Base-by-base conservation (phyloP, 495 filamentous ascomycete species). In the Podospora pseudoanserina region DNA sequence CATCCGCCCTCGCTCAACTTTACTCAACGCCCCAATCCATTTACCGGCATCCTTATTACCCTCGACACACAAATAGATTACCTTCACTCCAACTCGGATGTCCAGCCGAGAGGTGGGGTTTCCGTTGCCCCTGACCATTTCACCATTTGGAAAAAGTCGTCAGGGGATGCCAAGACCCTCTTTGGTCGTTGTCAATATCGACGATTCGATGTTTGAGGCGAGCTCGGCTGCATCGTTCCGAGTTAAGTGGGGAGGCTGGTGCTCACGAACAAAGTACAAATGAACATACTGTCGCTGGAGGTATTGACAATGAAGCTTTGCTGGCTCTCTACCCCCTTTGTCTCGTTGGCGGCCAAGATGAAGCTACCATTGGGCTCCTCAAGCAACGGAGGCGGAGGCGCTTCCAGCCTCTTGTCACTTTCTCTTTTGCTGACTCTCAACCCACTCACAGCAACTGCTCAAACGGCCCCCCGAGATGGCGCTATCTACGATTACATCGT, bases 401-500 rank as follows among this genome's bases (percentile, higher is more conserved):
- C 13, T 49, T 16, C 39, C 39, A 49, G 39, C 59, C 23, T 39
- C 19, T 5, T 67, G 34, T 49, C 39, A 13, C 59, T 67, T 16
- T 64, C 70, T 3, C 61, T 69, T 16, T 39, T 65, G 19, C 65
- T 72, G 18, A 16, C 67, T 5, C 26, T 65, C 15, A 56, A 57
- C 20, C 23, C 30, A 28, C 58, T 61, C 4, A 49, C 64, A 18
- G 18, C 70, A 1, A 32, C 57, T 18, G 65, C 70, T 11, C 67
- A 65, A 34, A 54, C 57, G 59, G 58, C 63, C 20, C 65, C 67
- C 3, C 7, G 28, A 16, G 65, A 68, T 53, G 63, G 60, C n/a
- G 67, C 63, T 15, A 58, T 76, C 72, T 79, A 79, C 59, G 77
- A 79, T 71, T 79, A 79, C 71, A 72, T 79, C n/a, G 75, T 79